Base-by-base conservation (phyloP, 352 stramenopile genomes). In the Phytophthora lateralis region DNA sequence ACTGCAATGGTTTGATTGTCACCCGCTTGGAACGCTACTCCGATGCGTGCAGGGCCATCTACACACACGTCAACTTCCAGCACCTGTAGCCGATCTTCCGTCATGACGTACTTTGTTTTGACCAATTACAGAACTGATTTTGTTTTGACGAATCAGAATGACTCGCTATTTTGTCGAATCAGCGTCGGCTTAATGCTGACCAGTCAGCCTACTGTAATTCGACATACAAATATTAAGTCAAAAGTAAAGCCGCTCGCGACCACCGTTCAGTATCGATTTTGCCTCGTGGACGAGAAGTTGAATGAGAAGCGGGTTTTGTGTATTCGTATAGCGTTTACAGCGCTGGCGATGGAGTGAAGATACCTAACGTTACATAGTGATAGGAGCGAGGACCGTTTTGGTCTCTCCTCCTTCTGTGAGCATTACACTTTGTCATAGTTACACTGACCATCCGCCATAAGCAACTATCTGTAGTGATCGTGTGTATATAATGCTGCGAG, bases 371-470 rank as follows among this genome's bases (percentile, higher is more conserved):
- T 78, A 69, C 26, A 48, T 62, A 3, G 75, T 78, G 75, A 84
- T 78, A 81, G 71, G 62, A 60, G 53, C 34, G 63, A 70, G 72
- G 51, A 52, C 72, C 69, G 75, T 84, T 69, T 81, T 78, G 75
- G 75, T 66, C 35, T 66, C 69, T 67, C 51, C 57, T 65, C 52
- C 66, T 84, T 84, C 66, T 77, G 66, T 84, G 75, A 84, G 72
- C 72, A 75, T 45, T 71, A 76, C 63, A 74, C 47, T 82, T 78
- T 85, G 76, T 85, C 76, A 85, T 85, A 85, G 76, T 85, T 85
- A 85, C 76, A 85, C 76, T 85, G 76, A 85, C 76, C 76, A 85
- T 85, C 64, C 52, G 56, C 63, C 59, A 58, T 18, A 62, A 61
- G n/a, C n/a, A 44, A n/a, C 32, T 24, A 15, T 55, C 24, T 62